These are phyloP conservation scores for Stachybotrys chartarum DNA, from an alignment of 2,329 filamentous ascomycete genomes.

Conservation along the genomic window DNA sequence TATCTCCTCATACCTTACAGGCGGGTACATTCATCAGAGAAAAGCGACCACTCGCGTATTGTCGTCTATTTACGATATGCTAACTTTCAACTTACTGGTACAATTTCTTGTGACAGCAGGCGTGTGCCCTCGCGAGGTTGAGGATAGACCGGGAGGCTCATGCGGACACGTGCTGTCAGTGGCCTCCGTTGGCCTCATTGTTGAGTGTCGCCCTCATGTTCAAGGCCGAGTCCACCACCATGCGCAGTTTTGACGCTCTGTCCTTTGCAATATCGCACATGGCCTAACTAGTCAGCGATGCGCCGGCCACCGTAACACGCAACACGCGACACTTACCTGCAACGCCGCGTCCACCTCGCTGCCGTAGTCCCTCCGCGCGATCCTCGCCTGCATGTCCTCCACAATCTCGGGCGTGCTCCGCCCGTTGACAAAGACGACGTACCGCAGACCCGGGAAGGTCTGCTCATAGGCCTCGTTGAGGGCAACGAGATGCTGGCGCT, in stretches of 20 bases:
- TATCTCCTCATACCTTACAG: not conserved
- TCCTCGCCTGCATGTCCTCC: slow-evolving; percentile 71
- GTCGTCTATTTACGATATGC: no score
- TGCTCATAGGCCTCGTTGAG: slow-evolving; percentile 76
- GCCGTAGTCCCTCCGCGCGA: slow-evolving; percentile 57
- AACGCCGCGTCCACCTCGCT: slow-evolving; percentile 68
- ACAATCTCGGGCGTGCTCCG: slow-evolving; percentile 67
- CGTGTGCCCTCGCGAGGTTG: no score
- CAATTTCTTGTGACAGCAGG: no score
- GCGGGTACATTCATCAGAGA: no score
- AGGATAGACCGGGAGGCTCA: no score
- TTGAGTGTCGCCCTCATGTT: not conserved
- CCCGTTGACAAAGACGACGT: slow-evolving; percentile 90
- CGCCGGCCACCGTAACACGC: not conserved
- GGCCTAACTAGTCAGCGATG: slow-evolving; percentile 46
- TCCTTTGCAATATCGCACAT: slow-evolving; percentile 91
- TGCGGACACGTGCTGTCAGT: not conserved
- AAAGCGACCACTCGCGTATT: no score
- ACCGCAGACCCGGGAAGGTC: slow-evolving; percentile 74
- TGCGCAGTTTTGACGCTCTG: slow-evolving; percentile 57
- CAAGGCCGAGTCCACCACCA: not conserved
- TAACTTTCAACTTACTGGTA: no score
- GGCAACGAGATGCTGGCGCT: slow-evolving; percentile 51
- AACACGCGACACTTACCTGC: slow-evolving; percentile 44
- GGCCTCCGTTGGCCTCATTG: not conserved